Evolutionary conservation across 805 yeast species (phyloP), one percentile per base, ranked within the genome.

Genomic region (Pichia heedii): DNA sequence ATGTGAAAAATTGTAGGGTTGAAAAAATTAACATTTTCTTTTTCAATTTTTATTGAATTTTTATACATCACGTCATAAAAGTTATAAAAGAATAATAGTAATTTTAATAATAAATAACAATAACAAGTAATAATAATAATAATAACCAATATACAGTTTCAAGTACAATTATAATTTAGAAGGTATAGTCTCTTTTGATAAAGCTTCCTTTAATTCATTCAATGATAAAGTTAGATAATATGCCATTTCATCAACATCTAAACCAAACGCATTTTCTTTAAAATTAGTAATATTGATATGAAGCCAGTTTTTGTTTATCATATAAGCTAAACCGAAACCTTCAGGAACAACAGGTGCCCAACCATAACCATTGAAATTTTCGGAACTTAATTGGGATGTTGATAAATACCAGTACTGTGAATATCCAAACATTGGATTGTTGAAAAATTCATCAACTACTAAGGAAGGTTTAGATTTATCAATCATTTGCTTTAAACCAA

Each of bases 331-430:
- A 8, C 97, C 98, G 56, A 84, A 80, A 9, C 98, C 98, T 48
- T 82, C 85, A 58, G 89, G 95, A 54, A 84, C 79, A 40, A 93
- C 97, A 62, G 94, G 95, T 18, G 96, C 77, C 86, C 88, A 90
- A 29, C 98, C 98, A 73, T 89, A 90, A 37, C 94, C 89, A 61
- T 87, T 87, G 66, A 87, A 85, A 63, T 70, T 71, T 54, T 81
- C 84, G 5, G 94, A 83, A 9, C 93, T 83, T 51, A 90, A 71
- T 65, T 90, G 97, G 1, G 96, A 87, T 3, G 96, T 79, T 18
- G 95, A 84, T 41, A 90, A 62, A 62, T 74, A 80, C 98, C 98
- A 90, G 37, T 84, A 76, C 27, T 79, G 68, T 6, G 94, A 81
- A 68, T 86, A 90, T 39, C 68, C 62, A 60, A 74, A 86, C 50